Base-by-base conservation (phyloP, 257 asterid species). In the Ehretia macrophylla region DNA sequence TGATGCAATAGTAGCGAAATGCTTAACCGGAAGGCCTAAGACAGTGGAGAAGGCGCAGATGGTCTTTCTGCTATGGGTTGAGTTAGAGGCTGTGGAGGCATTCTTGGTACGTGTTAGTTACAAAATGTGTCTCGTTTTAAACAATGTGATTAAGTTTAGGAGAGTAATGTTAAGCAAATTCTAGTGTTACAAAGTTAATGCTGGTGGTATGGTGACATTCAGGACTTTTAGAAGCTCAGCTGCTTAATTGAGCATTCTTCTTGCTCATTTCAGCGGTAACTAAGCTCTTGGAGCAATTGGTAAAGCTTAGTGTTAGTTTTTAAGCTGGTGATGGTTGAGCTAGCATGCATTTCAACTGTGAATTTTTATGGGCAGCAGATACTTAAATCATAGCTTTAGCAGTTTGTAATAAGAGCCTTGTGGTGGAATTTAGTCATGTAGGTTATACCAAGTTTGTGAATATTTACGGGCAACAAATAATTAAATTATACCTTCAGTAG, bases 21-120 rank as follows among this genome's bases (percentile, higher is more conserved):
- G 99, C 72, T 72, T 89, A 44, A 89, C 97, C 1, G 99, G 99
- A 63, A 81, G 97, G 84, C 92, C 97, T 3, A 93, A 93, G 75
- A 89, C 97, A 18, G 97, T 93, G 69, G 99, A 93, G 81, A 93
- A 93, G 83, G 90, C 99, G 12, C 99, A 89, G 69, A 68, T 77
- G 9, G 79, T 77, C 8, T 90, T 93, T 76, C 62, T 93, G 92
- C 83, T 93, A 6, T 93, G 99, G 99, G 76, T 93, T 50, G 97
- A 93, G 82, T 77, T 93, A 81, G 99, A 93, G 81, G 99, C 99
- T 53, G 87, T 80, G 44, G 99, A 93, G 62, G 77, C 95, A 22
- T 93, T 89, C 75, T 74, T 93, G 94, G 99, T 93, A 93, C 14
- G 83, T 59, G 19, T 55, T 42, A 56, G 57, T 71, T 52, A 57